A percentile compares a stretch with the other conserved stretches of the same genome.
These are phyloP conservation scores for Syzygium jambos DNA, from an alignment of 345 rosid species.

Conservation along the genomic window DNA sequence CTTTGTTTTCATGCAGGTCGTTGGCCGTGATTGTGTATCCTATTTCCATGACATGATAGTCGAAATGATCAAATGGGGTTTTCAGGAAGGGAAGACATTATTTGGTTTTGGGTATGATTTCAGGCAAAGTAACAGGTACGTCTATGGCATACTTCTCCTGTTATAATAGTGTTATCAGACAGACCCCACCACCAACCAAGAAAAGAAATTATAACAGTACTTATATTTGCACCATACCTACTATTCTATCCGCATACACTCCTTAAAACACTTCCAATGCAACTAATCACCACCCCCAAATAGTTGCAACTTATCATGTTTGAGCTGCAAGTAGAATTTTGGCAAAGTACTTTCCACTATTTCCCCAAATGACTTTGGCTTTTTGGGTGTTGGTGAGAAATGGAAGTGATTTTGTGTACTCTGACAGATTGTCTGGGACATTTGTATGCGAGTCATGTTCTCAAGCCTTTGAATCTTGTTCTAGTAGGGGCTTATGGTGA, in stretches of 20 bases:
- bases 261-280: neutral
- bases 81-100: slow-evolving; percentile 86
- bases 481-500: neutral
- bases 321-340: neutral
- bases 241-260: neutral
- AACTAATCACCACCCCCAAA: neutral
- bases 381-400: neutral
- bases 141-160: neutral
- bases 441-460: neutral
- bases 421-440: neutral
- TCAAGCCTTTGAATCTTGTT: neutral
- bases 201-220: neutral
- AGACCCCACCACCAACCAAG: neutral
- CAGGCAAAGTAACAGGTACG: slow-evolving; percentile 92
- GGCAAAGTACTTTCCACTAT: neutral
- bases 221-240: neutral
- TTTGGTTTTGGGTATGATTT: slow-evolving; percentile 98
- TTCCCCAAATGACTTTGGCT: neutral
- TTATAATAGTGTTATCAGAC: neutral
- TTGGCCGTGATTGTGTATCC: slow-evolving; percentile 76
- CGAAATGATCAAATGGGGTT: slow-evolving; percentile 93
- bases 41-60: slow-evolving; percentile 96
- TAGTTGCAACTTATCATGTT: neutral
- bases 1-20: slow-evolving; percentile 31
- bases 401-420: neutral